Evolutionary conservation across 257 asterid species (phyloP).

Genomic region (Paraleonurus japonicus): DNA sequence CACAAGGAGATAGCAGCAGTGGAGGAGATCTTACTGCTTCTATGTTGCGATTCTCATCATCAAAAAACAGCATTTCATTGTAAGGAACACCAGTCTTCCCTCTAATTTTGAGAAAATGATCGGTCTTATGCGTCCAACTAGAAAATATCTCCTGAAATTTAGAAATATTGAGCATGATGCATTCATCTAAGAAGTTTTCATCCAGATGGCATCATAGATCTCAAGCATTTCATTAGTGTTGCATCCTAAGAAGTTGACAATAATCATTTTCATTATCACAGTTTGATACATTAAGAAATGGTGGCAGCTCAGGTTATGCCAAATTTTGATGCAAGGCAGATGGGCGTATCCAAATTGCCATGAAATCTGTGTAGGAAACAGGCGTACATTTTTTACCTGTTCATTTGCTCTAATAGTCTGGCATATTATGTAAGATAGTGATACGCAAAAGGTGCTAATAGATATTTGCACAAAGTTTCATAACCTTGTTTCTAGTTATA

Average conservation of each 20-base stretch:
- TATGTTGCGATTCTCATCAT: slow-evolving; percentile 81
- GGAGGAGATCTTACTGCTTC: slow-evolving; percentile 52
- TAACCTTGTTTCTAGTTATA: background rate
- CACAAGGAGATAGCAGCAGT: background rate
- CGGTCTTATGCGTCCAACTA: slow-evolving; percentile 89
- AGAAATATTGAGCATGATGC: slow-evolving; percentile 18
- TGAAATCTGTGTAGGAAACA: background rate
- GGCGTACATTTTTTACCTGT: background rate
- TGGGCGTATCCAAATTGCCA: background rate
- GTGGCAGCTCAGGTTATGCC: background rate
- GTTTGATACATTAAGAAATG: background rate
- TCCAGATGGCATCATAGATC: background rate
- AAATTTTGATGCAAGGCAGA: background rate
- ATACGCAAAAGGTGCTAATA: no score
- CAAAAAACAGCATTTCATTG: slow-evolving; percentile 82
- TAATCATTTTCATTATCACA: background rate
- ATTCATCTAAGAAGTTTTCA: background rate
- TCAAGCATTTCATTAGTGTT: background rate
- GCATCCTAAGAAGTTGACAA: background rate
- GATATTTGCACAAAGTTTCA: background rate
- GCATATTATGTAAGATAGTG: background rate
- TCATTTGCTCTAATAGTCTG: background rate
- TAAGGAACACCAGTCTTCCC: slow-evolving; percentile 63
- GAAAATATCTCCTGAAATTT: slow-evolving; percentile 76
- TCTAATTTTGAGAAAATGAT: slow-evolving; percentile 72